Percentiles rank a stretch among this genome's conserved stretches.
phyloP scores from a whole-genome alignment of 768 basidiomycete genomes.

The Pleurotus giganteus region DNA sequence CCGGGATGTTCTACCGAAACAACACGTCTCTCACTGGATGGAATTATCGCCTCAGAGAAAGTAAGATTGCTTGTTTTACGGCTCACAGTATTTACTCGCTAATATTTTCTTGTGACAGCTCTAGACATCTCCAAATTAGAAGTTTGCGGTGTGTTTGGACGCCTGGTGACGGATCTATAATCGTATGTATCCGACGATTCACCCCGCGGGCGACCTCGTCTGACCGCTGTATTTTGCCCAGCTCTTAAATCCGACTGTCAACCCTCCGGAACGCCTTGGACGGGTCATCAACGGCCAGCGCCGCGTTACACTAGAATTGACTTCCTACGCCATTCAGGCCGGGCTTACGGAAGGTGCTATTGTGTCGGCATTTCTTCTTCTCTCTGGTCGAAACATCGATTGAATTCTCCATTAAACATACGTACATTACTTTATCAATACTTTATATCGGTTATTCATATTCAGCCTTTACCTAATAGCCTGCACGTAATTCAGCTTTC shows the following conservation, averaged over 20 bases:
- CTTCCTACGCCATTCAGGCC: slow-evolving; percentile 51
- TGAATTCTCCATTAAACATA: slow-evolving; percentile 19
- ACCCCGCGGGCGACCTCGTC: background rate
- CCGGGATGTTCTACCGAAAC: slow-evolving; percentile 46
- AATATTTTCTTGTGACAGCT: slow-evolving; percentile 22
- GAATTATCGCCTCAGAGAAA: slow-evolving; percentile 41
- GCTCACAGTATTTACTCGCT: background rate
- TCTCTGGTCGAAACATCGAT: slow-evolving; percentile 64
- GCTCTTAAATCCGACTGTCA: slow-evolving; percentile 44
- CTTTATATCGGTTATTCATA: slow-evolving; percentile 7
- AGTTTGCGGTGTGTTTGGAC: slow-evolving; percentile 55
- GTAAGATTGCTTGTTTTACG: too few relatives aligned
- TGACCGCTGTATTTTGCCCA: slow-evolving; percentile 20
- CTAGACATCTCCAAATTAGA: slow-evolving; percentile 50
- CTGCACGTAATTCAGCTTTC: too few relatives aligned
- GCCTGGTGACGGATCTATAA: slow-evolving; percentile 51
- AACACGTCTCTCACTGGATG: slow-evolving; percentile 53
- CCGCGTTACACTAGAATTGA: slow-evolving; percentile 51
- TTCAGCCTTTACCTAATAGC: too few relatives aligned
- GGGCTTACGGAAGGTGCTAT: slow-evolving; percentile 52
- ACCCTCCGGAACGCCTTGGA: slow-evolving; percentile 40
- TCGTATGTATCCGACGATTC: slow-evolving; percentile 34
- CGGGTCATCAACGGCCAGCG: slow-evolving; percentile 44
- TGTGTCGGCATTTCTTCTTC: slow-evolving; percentile 52
- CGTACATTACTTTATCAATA: background rate